Evolutionary conservation across 2,329 filamentous ascomycete species (phyloP), one percentile per base, ranked within the genome.

Genomic region (Botryotinia narcissicola): DNA sequence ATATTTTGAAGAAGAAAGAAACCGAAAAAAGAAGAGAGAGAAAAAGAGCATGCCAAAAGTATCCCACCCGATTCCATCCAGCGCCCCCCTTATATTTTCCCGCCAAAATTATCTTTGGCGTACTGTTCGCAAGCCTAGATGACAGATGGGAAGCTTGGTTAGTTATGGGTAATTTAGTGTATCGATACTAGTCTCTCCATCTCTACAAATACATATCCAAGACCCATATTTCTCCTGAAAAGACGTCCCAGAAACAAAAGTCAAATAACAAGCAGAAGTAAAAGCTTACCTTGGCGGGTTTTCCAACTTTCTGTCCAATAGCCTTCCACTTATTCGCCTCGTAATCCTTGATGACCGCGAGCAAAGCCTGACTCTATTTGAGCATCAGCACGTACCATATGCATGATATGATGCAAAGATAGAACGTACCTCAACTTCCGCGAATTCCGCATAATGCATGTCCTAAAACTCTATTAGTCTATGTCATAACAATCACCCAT

Each of bases 391-490:
- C 64, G 70, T 73, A 72, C 73, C 59, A 69, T 44, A 51, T 62
- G 67, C 70, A 71, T 64, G 51, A 57, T 54, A 57, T 44, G 63
- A 22, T 37, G 35, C 46, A 46, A 54, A 62, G 37, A 64, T 61
- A 54, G 63, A 74, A 76, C 77, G 82, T 88, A 97, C 94, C 90
- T 98, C 96, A 81, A 98, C 94, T 85, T 98, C 95, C 68, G 93
- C 95, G 82, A 99, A 98, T 82, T 98, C 96, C 77, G 96, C 96
- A 82, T 98, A 98, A 82, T 99, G 96, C 96, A 99, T 99, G 80
- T 99, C 96, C 93, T 96, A 80, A 75, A 74, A 62, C 44, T 70
- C 46, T 73, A 77, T 73, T 60, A 54, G 62, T 61, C 16, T 10
- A 60, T 70, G 51, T 57, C 6, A 57, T 32, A 10, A 35, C 25